Conservation (phyloP, 305 asterid species). For the Fraxinus sp. region DNA sequence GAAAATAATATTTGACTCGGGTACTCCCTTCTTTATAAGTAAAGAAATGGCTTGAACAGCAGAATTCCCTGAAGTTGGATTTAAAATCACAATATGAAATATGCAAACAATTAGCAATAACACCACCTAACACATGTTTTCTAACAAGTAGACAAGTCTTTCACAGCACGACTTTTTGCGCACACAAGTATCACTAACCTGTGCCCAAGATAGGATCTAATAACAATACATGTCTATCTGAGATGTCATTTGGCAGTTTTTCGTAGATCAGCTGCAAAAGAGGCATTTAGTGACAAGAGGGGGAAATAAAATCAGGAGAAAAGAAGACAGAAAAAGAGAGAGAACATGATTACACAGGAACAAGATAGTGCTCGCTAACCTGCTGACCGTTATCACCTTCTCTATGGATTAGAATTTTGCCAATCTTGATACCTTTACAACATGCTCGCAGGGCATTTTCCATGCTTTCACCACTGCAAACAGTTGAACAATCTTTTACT, state of each 20-base stretch:
- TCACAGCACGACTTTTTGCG: neutral
- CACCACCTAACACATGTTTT: neutral
- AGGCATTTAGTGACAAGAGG: conserved; percentile 1
- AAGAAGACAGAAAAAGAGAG: neutral
- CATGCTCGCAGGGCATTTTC: conserved; percentile 91
- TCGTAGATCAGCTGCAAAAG: conserved; percentile 73
- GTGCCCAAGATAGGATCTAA: conserved; percentile 87
- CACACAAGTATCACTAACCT: conserved; percentile 34
- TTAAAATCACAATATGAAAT: conserved; percentile 1
- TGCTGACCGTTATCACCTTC: conserved; percentile 90
- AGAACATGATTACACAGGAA: neutral
- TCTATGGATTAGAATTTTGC: conserved; percentile 84
- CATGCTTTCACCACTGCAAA: conserved; percentile 86
- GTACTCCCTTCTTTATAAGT: conserved; percentile 88
- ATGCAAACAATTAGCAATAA: neutral
- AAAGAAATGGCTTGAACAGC: conserved; percentile 85
- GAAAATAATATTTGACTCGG: conserved; percentile 86
- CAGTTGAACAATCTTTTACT: conserved; percentile 13
- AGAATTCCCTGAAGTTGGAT: conserved; percentile 67
- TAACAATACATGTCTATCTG: conserved; percentile 75
- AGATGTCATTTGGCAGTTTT: conserved; percentile 75
- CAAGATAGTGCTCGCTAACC: conserved; percentile 33
- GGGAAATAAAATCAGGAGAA: neutral
- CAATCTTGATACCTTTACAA: conserved; percentile 88
- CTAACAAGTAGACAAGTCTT: neutral